These are phyloP conservation scores for Symbiodinium pilosum DNA, from an alignment of 73 alveolate species.

Conservation along the genomic window DNA sequence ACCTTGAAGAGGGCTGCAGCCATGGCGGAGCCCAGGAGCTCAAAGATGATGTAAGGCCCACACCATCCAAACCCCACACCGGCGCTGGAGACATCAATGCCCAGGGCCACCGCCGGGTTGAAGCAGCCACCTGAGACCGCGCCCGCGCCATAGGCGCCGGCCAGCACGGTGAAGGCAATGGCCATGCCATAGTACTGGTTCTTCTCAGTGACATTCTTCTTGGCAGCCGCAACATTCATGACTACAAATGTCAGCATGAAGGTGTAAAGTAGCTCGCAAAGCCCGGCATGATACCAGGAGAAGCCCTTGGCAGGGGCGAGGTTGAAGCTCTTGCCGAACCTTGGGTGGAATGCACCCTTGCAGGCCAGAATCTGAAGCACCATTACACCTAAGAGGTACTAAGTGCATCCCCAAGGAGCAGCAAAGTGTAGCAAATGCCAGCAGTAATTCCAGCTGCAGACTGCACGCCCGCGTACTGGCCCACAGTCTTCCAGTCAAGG, in stretches of 20 bases:
- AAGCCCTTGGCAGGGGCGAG: constrained; percentile 86
- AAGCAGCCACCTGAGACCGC: constrained; percentile 60
- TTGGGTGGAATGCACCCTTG: not conserved
- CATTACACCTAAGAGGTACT: too few relatives aligned
- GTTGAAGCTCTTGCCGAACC: constrained; percentile 80
- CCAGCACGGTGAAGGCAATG: constrained; percentile 56
- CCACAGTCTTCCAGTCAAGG: constrained; percentile 75
- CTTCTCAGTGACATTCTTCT: constrained; percentile 58
- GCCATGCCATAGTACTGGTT: constrained; percentile 89
- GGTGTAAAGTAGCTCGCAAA: not conserved
- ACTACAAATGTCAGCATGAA: constrained; percentile 79
- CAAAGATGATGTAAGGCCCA: constrained; percentile 35
- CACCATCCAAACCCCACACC: constrained; percentile 50
- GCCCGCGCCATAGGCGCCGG: constrained; percentile 90
- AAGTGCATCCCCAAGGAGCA: not conserved
- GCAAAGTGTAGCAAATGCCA: constrained; percentile 58
- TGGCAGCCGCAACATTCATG: constrained; percentile 79
- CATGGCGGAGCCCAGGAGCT: constrained; percentile 69
- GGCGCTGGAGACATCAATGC: constrained; percentile 76
- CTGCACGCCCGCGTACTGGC: constrained; percentile 46
- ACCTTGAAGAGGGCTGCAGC: constrained; percentile 75
- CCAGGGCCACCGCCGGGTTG: constrained; percentile 93
- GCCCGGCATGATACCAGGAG: constrained; percentile 52
- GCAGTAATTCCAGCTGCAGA: constrained; percentile 39
- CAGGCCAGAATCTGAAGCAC: too few relatives aligned